A percentile compares a stretch with the other conserved stretches of the same genome.
Evolutionary conservation across 2,329 filamentous ascomycete species (phyloP).

Genomic region (Ophiognomonia clavigignenti-juglandacearum): DNA sequence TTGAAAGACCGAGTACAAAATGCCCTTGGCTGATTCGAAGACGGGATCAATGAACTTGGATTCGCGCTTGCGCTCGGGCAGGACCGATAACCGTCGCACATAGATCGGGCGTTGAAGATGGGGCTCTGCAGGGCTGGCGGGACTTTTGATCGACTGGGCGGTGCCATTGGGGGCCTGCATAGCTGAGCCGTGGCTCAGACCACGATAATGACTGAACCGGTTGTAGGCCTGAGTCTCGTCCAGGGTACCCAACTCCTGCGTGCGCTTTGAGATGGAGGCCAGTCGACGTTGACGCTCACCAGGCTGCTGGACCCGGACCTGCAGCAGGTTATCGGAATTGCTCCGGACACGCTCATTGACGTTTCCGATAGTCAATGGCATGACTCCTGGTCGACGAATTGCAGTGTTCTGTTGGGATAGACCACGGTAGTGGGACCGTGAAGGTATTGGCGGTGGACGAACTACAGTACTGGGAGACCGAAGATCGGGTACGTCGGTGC

Average conservation of each 20-base stretch:
- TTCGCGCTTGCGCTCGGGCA: slow-evolving; percentile 59
- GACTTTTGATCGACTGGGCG: slow-evolving; percentile 40
- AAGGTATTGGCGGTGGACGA: slow-evolving; percentile 72
- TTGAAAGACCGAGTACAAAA: slow-evolving; percentile 63
- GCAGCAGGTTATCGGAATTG: slow-evolving; percentile 58
- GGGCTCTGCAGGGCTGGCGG: slow-evolving; percentile 55
- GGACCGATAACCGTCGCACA: slow-evolving; percentile 57
- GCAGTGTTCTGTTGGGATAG: slow-evolving; percentile 63
- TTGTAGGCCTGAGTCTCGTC: slow-evolving; percentile 60
- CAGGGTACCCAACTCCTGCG: slow-evolving; percentile 56
- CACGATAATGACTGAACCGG: slow-evolving; percentile 62
- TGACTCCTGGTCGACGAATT: slow-evolving; percentile 66
- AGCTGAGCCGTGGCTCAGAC: slow-evolving; percentile 63
- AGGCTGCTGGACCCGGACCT: slow-evolving; percentile 40
- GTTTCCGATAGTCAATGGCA: slow-evolving; percentile 65
- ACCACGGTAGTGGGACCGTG: slow-evolving; percentile 74
- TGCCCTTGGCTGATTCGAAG: slow-evolving; percentile 60
- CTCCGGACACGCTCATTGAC: slow-evolving; percentile 63
- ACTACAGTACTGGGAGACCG: slow-evolving; percentile 59
- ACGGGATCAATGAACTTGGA: slow-evolving; percentile 57
- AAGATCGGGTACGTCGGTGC: slow-evolving; percentile 61
- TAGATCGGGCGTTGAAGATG: slow-evolving; percentile 56
- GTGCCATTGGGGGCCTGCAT: slow-evolving; percentile 49
- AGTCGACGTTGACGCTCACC: slow-evolving; percentile 56
- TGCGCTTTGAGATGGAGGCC: slow-evolving; percentile 57